Conservation (phyloP, 1,139 yeast genomes). For the Zygosaccharomyces pseudobailii region DNA sequence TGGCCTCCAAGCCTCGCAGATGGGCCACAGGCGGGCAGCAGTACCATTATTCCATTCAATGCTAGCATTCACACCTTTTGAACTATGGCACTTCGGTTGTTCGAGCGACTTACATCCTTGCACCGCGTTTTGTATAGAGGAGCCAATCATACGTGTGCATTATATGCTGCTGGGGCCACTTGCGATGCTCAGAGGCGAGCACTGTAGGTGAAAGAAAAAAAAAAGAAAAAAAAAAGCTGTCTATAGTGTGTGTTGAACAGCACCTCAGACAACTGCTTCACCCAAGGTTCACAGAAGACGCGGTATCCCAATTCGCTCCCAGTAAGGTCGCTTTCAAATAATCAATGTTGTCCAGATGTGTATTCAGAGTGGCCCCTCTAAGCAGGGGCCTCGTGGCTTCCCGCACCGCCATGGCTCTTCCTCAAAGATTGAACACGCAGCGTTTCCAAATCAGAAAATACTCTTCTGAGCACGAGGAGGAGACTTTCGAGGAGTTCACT, state of each 20-base stretch:
- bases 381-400: conserved; percentile 21
- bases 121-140: neutral
- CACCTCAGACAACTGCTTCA: neutral
- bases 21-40: no score
- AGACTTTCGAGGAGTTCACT: conserved; percentile 93
- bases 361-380: conserved; percentile 26
- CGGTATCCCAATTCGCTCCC: neutral
- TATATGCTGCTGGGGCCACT: neutral
- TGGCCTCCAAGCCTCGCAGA: no score
- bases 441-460: conserved; percentile 49
- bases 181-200: neutral
- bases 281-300: neutral
- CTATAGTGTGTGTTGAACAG: neutral
- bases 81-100: neutral
- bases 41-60: neutral
- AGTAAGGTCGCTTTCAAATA: neutral
- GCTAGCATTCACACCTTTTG: neutral
- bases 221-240: neutral
- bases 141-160: conserved; percentile 3
- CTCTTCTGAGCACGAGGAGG: conserved; percentile 64
- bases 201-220: neutral
- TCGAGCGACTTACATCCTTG: neutral
- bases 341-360: conserved; percentile 31
- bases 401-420: conserved; percentile 5
- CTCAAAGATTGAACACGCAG: conserved; percentile 6